Evolutionary conservation across 352 stramenopile genomes (phyloP).

Genomic region (Pythium dissimile): DNA sequence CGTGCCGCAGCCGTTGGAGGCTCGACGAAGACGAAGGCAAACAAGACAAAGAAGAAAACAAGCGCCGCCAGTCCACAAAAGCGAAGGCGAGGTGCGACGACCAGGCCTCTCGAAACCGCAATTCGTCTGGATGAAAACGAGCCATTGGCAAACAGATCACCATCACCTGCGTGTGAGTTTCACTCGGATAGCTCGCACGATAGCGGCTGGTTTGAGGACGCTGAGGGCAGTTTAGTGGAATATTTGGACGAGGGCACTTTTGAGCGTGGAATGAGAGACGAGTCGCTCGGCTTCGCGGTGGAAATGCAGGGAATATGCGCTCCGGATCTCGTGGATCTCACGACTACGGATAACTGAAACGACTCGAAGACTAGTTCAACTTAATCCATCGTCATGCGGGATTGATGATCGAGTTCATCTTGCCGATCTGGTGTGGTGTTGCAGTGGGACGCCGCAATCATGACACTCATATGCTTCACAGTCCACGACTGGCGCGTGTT

Average conservation of each 20-base stretch:
- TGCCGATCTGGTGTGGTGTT: too few species aligned
- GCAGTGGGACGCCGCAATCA: neutral
- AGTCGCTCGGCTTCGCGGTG: too few species aligned
- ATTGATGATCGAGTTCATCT: too few species aligned
- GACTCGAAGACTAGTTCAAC: neutral
- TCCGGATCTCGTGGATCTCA: conserved; percentile 1
- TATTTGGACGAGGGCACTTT: too few species aligned
- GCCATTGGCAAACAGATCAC: neutral
- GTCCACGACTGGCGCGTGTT: neutral
- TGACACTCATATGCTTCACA: neutral
- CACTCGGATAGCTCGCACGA: neutral
- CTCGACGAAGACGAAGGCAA: neutral
- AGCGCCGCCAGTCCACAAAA: too few species aligned
- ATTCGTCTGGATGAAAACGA: neutral
- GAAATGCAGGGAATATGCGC: too few species aligned
- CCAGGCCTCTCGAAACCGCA: neutral
- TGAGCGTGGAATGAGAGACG: too few species aligned
- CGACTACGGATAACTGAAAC: neutral
- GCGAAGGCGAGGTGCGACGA: neutral
- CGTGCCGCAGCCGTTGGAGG: neutral
- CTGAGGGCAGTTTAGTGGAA: neutral
- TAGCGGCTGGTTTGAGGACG: conserved; percentile 12
- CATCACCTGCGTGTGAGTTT: too few species aligned
- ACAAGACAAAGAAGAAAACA: neutral
- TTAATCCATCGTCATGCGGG: too few species aligned